These are phyloP conservation scores for Penicillium verrucosum DNA, from an alignment of 2,329 filamentous ascomycete genomes.

Conservation along the genomic window DNA sequence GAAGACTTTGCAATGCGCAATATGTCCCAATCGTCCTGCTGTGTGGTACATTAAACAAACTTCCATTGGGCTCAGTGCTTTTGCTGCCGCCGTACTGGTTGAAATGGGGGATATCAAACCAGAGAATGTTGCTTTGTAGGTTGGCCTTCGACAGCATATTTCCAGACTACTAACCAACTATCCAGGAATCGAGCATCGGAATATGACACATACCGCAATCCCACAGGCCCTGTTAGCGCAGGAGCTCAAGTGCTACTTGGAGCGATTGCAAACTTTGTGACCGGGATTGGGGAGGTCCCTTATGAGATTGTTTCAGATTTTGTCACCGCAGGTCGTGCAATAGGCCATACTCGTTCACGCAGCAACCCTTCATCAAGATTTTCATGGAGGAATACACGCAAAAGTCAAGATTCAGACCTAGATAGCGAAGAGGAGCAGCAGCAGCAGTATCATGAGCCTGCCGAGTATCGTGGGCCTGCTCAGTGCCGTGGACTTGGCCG, in stretches of 20 bases:
- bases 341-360: constrained; percentile 54
- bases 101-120: constrained; percentile 64
- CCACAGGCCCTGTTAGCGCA: constrained; percentile 74
- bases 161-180: constrained; percentile 3
- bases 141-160: constrained; percentile 27
- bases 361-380: constrained; percentile 36
- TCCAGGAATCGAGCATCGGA: constrained; percentile 56
- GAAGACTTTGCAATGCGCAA: constrained; percentile 64
- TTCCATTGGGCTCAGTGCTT: constrained; percentile 63
- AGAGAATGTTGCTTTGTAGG: constrained; percentile 67
- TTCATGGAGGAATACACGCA: background rate
- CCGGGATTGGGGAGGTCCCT: constrained; percentile 74
- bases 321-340: constrained; percentile 51
- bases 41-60: constrained; percentile 72
- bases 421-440: constrained; percentile 4
- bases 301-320: constrained; percentile 44
- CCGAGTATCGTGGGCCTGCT: background rate
- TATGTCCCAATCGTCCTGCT: constrained; percentile 66
- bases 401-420: background rate
- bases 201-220: constrained; percentile 74
- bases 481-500: background rate
- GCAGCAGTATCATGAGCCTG: background rate
- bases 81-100: constrained; percentile 69
- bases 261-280: constrained; percentile 74
- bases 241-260: constrained; percentile 75